phyloP scores from a whole-genome alignment of 805 yeast species.

The Wickerhamomyces hampshirensis region DNA sequence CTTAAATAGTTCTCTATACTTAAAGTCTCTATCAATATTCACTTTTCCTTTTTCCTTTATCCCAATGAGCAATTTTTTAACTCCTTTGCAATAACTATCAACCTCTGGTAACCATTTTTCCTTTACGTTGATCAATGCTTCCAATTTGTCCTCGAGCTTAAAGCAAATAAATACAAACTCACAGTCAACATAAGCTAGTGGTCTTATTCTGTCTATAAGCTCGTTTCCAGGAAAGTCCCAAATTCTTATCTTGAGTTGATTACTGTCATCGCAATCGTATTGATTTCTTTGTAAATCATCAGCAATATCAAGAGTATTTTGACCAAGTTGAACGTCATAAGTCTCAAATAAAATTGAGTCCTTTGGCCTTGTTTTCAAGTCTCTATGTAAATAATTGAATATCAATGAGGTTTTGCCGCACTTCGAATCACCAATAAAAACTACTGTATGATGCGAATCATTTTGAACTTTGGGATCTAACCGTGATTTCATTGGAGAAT shows the following conservation, averaged over 20 bases:
- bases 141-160: slow-evolving; percentile 29
- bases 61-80: neutral
- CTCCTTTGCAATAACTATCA: slow-evolving; percentile 27
- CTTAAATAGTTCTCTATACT: neutral
- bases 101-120: slow-evolving; percentile 42
- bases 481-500: neutral
- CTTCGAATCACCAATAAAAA: slow-evolving; percentile 23
- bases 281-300: neutral
- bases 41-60: neutral
- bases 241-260: slow-evolving; percentile 27
- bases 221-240: slow-evolving; percentile 40
- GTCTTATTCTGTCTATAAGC: slow-evolving; percentile 36
- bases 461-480: neutral
- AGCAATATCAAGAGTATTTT: neutral
- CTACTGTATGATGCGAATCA: slow-evolving; percentile 5
- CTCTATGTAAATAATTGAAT: slow-evolving; percentile 16
- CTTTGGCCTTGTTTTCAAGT: slow-evolving; percentile 4
- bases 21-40: neutral
- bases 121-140: slow-evolving; percentile 30
- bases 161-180: slow-evolving; percentile 35
- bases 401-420: slow-evolving; percentile 26
- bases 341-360: slow-evolving; percentile 18
- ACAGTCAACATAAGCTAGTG: slow-evolving; percentile 37
- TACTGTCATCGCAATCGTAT: too few species aligned
- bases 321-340: slow-evolving; percentile 8